A percentile compares a stretch with the other conserved stretches of the same genome.
These are phyloP conservation scores for Colletotrichum spaethianum DNA, from an alignment of 2,329 filamentous ascomycete species.

Conservation along the genomic window DNA sequence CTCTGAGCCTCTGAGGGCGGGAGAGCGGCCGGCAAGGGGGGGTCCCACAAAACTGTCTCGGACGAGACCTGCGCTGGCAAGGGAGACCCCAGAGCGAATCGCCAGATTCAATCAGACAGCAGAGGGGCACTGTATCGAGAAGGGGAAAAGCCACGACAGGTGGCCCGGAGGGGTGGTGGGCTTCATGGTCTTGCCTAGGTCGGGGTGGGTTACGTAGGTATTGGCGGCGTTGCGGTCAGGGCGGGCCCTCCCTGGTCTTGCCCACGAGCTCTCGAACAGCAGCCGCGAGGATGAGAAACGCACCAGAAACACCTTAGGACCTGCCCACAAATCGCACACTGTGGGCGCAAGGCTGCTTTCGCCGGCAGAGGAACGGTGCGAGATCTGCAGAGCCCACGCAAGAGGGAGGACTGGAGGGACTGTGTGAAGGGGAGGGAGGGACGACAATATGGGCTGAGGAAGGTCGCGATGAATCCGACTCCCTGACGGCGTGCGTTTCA, in stretches of 20 bases:
- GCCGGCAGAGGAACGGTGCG: slow-evolving; percentile 5
- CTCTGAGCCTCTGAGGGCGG: slow-evolving; percentile 25
- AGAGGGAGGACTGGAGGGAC: slow-evolving; percentile 13
- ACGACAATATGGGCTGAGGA: slow-evolving; percentile 16
- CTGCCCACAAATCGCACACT: slow-evolving; percentile 26
- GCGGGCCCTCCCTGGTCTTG: slow-evolving; percentile 21
- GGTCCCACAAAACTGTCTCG: slow-evolving; percentile 37
- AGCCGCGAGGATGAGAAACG: slow-evolving; percentile 39
- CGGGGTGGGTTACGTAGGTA: slow-evolving; percentile 9
- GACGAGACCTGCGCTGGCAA: slow-evolving; percentile 37
- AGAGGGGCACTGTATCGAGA: slow-evolving; percentile 33
- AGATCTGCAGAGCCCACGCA: neutral
- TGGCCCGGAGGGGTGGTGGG: neutral
- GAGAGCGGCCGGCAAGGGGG: slow-evolving; percentile 32
- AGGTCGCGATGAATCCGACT: slow-evolving; percentile 39
- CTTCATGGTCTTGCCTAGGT: neutral
- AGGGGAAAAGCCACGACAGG: slow-evolving; percentile 2
- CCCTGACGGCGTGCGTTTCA: slow-evolving; percentile 40
- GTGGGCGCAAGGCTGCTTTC: neutral
- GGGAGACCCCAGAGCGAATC: slow-evolving; percentile 37
- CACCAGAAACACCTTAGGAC: slow-evolving; percentile 38
- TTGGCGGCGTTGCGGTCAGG: slow-evolving; percentile 17
- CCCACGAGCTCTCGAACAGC: slow-evolving; percentile 29
- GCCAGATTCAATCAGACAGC: slow-evolving; percentile 27
- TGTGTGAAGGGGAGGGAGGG: slow-evolving; percentile 12